Conservation (phyloP, 345 rosid species). For the Erucastrum elatum region DNA sequence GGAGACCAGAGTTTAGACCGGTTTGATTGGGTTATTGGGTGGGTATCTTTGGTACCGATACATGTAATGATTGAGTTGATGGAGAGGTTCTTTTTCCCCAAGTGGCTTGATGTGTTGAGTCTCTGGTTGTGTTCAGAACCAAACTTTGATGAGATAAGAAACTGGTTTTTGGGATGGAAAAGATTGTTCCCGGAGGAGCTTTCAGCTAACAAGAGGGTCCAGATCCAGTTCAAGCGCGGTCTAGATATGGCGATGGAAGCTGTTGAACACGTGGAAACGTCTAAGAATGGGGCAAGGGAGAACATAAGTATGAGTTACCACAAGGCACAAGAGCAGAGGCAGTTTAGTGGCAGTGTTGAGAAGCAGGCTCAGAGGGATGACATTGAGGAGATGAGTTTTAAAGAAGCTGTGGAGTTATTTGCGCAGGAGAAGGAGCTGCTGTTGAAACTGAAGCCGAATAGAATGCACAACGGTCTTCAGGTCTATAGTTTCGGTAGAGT, state of each 20-base stretch:
- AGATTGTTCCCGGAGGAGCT: conserved; percentile 77
- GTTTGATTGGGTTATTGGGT: conserved; percentile 68
- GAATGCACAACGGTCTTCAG: conserved; percentile 81
- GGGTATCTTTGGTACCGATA: conserved; percentile 79
- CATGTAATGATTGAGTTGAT: conserved; percentile 88
- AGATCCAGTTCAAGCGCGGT: conserved; percentile 64
- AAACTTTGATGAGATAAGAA: conserved; percentile 67
- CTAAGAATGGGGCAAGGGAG: conserved; percentile 61
- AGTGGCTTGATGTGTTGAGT: conserved; percentile 85
- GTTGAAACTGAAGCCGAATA: conserved; percentile 76
- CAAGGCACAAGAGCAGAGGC: conserved; percentile 49
- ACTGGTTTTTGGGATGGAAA: conserved; percentile 85
- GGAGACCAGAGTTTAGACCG: conserved; percentile 72
- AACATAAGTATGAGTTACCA: too few species aligned
- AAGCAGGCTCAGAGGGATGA: conserved; percentile 47
- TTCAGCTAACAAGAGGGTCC: conserved; percentile 69
- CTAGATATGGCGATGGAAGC: conserved; percentile 81
- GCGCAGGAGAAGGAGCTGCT: conserved; percentile 80
- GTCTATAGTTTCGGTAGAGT: conserved; percentile 86
- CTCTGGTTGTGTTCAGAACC: conserved; percentile 76
- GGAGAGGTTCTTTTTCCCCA: conserved; percentile 77
- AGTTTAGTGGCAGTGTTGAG: too few species aligned
- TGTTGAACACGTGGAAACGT: conserved; percentile 52
- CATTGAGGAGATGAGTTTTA: conserved; percentile 58
- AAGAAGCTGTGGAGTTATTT: conserved; percentile 78